Evolutionary conservation across 2,329 filamentous ascomycete species (phyloP).

Genomic region (Trichoderma citrinoviride): DNA sequence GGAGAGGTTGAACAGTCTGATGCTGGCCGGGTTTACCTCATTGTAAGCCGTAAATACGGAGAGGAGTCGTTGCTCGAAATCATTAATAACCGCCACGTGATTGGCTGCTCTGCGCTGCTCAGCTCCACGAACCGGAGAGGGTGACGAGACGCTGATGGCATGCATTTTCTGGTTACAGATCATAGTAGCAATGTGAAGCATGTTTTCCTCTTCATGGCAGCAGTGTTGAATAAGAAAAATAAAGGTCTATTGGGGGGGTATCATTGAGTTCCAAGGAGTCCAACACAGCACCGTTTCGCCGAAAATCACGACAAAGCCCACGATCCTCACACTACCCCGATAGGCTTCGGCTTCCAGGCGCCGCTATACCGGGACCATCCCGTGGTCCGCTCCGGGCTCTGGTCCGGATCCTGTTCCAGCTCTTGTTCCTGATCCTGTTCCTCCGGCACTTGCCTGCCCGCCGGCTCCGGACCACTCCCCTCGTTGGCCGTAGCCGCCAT

Average conservation of each 20-base stretch:
- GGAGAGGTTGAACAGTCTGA: neutral
- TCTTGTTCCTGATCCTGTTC: neutral
- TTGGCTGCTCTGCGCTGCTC: constrained; percentile 3
- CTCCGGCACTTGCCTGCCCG: constrained; percentile 14
- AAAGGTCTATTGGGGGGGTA: neutral
- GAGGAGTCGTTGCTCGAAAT: neutral
- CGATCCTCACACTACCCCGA: constrained; percentile 48
- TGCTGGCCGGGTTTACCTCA: neutral
- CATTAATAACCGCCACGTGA: constrained; percentile 20
- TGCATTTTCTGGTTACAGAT: neutral
- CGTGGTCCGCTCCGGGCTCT: constrained; percentile 24
- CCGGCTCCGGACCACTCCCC: constrained; percentile 19
- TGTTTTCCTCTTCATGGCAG: neutral
- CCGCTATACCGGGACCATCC: constrained; percentile 52
- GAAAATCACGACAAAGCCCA: neutral
- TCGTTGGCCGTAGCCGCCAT: constrained; percentile 33
- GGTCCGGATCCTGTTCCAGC: neutral
- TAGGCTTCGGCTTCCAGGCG: constrained; percentile 57
- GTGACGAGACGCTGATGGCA: constrained; percentile 20
- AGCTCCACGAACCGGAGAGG: constrained; percentile 1
- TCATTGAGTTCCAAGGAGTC: neutral
- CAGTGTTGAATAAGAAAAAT: neutral
- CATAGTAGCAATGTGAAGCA: neutral
- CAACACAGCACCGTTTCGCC: neutral
- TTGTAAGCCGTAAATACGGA: constrained; percentile 7